Conservation (phyloP, 1,284 basidiomycete species). For the Moesziomyces globuligerus region DNA sequence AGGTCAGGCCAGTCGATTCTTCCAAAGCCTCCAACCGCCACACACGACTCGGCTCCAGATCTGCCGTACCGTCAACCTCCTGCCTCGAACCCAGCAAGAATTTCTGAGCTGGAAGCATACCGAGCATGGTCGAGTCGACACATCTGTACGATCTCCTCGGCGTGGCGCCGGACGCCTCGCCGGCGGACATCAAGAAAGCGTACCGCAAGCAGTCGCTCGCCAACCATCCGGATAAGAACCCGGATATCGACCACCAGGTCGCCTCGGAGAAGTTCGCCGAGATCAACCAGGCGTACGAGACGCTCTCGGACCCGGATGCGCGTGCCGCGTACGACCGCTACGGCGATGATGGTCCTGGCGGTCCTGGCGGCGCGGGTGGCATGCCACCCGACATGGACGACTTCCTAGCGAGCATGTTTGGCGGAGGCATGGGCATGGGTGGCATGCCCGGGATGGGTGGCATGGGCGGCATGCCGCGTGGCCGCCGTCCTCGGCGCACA, state of each 20-base stretch:
- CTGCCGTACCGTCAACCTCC: no score
- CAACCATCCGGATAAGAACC: conserved; percentile 65
- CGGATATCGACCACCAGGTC: conserved; percentile 52
- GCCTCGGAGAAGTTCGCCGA: conserved; percentile 62
- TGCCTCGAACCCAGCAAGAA: no score
- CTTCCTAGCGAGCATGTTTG: conserved; percentile 62
- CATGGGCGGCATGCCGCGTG: conserved; percentile 66
- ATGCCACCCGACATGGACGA: conserved; percentile 55
- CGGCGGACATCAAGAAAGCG: conserved; percentile 83
- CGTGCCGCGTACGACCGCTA: conserved; percentile 61
- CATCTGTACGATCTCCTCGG: conserved; percentile 72
- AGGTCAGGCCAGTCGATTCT: conserved; percentile 1
- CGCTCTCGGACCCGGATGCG: conserved; percentile 56
- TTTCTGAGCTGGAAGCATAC: no score
- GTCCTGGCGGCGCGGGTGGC: conserved; percentile 37
- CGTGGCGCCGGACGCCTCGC: conserved; percentile 76
- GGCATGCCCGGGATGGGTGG: conserved; percentile 46
- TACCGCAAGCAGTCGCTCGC: conserved; percentile 69
- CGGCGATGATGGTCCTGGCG: conserved; percentile 52
- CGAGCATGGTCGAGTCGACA: conserved; percentile 50
- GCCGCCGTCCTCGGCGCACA: conserved; percentile 66
- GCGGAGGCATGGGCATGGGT: conserved; percentile 58
- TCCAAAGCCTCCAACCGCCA: background rate
- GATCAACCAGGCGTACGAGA: conserved; percentile 64
- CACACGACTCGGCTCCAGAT: background rate